These are phyloP conservation scores for Epichloe sp. DNA, from an alignment of 2,329 filamentous ascomycete species.

Conservation along the genomic window DNA sequence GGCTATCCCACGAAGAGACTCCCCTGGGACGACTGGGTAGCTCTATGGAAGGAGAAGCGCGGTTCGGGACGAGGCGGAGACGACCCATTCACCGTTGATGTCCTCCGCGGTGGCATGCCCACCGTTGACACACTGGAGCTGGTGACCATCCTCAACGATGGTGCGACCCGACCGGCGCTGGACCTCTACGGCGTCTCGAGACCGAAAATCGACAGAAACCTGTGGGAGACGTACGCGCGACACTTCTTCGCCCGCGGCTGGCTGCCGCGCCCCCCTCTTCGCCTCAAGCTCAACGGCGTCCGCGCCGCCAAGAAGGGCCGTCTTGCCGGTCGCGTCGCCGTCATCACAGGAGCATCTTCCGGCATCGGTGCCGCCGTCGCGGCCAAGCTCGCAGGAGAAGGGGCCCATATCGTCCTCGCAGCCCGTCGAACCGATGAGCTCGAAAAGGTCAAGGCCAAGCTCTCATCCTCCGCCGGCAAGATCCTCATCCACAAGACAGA, in stretches of 20 bases:
- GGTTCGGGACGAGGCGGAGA: constrained; percentile 51
- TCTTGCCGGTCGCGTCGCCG: constrained; percentile 54
- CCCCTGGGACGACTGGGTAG: constrained; percentile 61
- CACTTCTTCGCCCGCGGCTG: constrained; percentile 73
- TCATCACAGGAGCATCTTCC: constrained; percentile 68
- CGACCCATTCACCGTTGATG: constrained; percentile 64
- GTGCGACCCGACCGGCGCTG: constrained; percentile 49
- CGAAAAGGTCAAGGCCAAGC: constrained; percentile 49
- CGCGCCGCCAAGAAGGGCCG: constrained; percentile 33
- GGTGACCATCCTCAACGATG: constrained; percentile 62
- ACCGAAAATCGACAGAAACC: constrained; percentile 52
- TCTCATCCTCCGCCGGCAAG: constrained; percentile 45
- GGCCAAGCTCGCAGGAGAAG: constrained; percentile 53
- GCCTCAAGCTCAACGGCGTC: constrained; percentile 21
- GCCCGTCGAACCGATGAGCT: constrained; percentile 58
- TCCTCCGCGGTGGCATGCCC: constrained; percentile 70
- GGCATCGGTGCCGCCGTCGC: constrained; percentile 69
- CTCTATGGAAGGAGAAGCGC: constrained; percentile 58
- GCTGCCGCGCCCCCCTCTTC: constrained; percentile 54
- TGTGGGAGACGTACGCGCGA: constrained; percentile 67
- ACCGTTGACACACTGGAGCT: constrained; percentile 56
- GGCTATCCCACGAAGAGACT: constrained; percentile 58
- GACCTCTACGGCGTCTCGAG: constrained; percentile 40
- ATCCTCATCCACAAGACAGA: constrained; percentile 59
- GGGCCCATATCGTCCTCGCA: constrained; percentile 58